Percentiles rank a stretch among this genome's conserved stretches.
phyloP scores from a whole-genome alignment of 1,139 yeast species.

The Dujonia santamariae region DNA sequence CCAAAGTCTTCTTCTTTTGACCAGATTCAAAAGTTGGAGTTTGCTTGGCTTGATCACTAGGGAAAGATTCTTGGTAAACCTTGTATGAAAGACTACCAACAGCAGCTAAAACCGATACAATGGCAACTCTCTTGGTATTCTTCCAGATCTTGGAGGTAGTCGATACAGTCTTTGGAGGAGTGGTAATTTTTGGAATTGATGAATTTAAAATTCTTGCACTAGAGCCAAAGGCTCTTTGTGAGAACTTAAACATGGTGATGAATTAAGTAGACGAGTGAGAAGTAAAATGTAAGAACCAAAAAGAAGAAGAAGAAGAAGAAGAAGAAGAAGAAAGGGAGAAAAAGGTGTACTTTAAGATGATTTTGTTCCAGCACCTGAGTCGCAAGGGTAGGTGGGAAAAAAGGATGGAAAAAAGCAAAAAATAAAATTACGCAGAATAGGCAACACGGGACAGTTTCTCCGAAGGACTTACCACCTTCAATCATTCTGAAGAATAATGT shows the following conservation, averaged over 20 bases:
- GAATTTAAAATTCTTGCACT: constrained; percentile 5
- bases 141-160: constrained; percentile 25
- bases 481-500: too few species aligned
- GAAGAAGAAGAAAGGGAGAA: too few species aligned
- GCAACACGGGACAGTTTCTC: too few species aligned
- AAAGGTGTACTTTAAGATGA: too few species aligned
- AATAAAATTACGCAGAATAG: too few species aligned
- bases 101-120: constrained; percentile 28
- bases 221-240: constrained; percentile 8
- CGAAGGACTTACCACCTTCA: too few species aligned
- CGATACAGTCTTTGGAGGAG: constrained; percentile 12
- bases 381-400: background rate
- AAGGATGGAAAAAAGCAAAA: background rate
- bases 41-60: constrained; percentile 54
- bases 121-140: constrained; percentile 26
- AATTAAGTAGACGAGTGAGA: too few species aligned
- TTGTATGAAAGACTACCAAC: constrained; percentile 53
- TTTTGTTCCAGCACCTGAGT: background rate
- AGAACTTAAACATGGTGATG: constrained; percentile 1
- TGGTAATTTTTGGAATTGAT: constrained; percentile 5
- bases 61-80: constrained; percentile 60
- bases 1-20: constrained; percentile 80
- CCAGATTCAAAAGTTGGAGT: constrained; percentile 61
- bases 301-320: too few species aligned
- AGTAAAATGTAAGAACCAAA: too few species aligned